Conservation (phyloP, 768 basidiomycete species). For the Mycena latifolia region DNA sequence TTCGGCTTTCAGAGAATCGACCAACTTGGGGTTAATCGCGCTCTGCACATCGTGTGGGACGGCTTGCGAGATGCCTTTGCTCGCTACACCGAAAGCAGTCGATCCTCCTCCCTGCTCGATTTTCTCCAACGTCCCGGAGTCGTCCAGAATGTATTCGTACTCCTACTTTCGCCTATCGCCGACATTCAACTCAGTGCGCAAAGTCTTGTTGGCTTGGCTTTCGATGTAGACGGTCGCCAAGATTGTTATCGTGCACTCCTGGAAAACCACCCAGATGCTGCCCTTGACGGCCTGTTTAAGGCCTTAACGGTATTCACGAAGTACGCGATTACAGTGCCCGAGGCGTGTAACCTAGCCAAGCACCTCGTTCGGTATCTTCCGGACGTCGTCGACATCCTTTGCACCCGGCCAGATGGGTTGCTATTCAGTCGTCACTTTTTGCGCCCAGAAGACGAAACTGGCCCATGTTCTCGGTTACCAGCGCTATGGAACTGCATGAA, state of each 20-base stretch:
- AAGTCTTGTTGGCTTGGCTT: conserved; percentile 85
- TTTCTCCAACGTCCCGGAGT: conserved; percentile 70
- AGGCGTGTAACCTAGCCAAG: conserved; percentile 91
- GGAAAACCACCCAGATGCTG: conserved; percentile 69
- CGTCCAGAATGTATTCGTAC: conserved; percentile 68
- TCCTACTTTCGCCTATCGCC: conserved; percentile 88
- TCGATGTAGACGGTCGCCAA: conserved; percentile 88
- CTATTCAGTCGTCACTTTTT: conserved; percentile 69
- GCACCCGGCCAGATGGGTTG: conserved; percentile 77
- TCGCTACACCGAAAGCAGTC: conserved; percentile 72
- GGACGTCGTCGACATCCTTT: conserved; percentile 92
- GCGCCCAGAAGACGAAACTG: conserved; percentile 53
- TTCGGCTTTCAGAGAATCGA: conserved; percentile 48
- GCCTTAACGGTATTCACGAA: conserved; percentile 76
- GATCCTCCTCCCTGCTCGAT: conserved; percentile 61
- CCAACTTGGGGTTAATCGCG: conserved; percentile 64
- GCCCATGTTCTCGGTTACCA: conserved; percentile 67
- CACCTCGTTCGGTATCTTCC: conserved; percentile 93
- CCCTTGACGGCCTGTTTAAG: conserved; percentile 78
- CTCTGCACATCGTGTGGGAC: conserved; percentile 67
- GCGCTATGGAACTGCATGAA: conserved; percentile 89
- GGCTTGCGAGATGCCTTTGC: conserved; percentile 75
- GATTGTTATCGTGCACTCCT: conserved; percentile 91
- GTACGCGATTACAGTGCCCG: conserved; percentile 75
- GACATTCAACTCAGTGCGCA: conserved; percentile 82